phyloP scores from a whole-genome alignment of 371 early-diverging fungal species.

The Apophysomyces trapeziformis region DNA sequence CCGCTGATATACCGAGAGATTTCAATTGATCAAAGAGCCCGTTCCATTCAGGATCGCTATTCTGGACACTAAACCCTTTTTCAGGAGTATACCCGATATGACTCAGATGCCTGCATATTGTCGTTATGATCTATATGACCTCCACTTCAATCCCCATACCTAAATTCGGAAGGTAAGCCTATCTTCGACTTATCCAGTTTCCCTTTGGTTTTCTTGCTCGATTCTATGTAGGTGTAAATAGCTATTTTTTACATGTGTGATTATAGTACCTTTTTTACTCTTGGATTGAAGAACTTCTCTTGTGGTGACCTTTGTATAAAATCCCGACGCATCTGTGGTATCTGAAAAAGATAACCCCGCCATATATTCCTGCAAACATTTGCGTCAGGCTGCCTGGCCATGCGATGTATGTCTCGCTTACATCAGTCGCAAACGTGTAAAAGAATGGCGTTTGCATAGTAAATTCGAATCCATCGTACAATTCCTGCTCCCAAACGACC shows the following conservation, averaged over 20 bases:
- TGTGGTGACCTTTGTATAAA: constrained; percentile 70
- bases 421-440: constrained; percentile 83
- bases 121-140: not conserved
- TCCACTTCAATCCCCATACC: constrained; percentile 35
- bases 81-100: constrained; percentile 84
- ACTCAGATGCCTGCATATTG: constrained; percentile 62
- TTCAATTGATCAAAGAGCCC: constrained; percentile 56
- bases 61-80: constrained; percentile 82
- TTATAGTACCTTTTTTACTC: constrained; percentile 32
- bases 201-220: constrained; percentile 34
- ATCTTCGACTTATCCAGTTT: constrained; percentile 80
- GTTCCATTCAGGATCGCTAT: constrained; percentile 86
- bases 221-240: not conserved
- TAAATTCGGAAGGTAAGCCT: constrained; percentile 76
- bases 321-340: constrained; percentile 77
- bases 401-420: constrained; percentile 39
- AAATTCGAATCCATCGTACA: constrained; percentile 80
- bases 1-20: constrained; percentile 48
- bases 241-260: not conserved
- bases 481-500: constrained; percentile 85
- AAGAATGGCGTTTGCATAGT: constrained; percentile 79
- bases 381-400: not conserved
- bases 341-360: constrained; percentile 89
- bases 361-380: constrained; percentile 62
- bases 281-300: constrained; percentile 48